Evolutionary conservation across 257 asterid species (phyloP).

Genomic region (Scutellaria baicalensis): DNA sequence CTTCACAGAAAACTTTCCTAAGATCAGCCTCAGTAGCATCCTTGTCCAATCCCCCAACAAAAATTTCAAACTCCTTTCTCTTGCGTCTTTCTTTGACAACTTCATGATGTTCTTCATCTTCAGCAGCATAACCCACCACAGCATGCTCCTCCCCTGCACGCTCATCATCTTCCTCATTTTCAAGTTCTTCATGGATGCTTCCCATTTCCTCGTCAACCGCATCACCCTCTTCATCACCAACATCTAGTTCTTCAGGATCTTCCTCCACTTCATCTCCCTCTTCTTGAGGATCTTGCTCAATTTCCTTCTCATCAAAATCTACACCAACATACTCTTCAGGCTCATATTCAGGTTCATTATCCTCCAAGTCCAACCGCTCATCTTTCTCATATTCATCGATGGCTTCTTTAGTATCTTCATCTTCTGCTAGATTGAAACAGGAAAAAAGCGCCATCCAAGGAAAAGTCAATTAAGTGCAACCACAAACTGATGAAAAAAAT

Average conservation of each 20-base stretch:
- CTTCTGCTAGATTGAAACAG: constrained; percentile 50
- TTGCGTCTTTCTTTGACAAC: constrained; percentile 82
- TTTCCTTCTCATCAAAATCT: constrained; percentile 87
- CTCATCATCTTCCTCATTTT: constrained; percentile 60
- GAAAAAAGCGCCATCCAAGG: constrained; percentile 22
- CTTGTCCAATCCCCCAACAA: constrained; percentile 98
- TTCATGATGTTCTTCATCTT: constrained; percentile 86
- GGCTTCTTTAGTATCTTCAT: constrained; percentile 48
- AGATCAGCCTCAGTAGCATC: constrained; percentile 95
- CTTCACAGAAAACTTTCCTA: constrained; percentile 71
- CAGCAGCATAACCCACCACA: constrained; percentile 63
- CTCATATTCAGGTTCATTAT: constrained; percentile 92
- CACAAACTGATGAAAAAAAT: constrained; percentile 12
- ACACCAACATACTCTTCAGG: constrained; percentile 79
- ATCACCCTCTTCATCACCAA: constrained; percentile 61
- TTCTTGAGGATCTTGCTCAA: constrained; percentile 63
- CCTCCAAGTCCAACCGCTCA: constrained; percentile 91
- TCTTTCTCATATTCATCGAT: constrained; percentile 77
- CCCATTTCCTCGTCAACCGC: constrained; percentile 59
- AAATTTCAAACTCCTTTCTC: constrained; percentile 91
- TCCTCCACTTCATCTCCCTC: constrained; percentile 56
- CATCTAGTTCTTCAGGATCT: constrained; percentile 56
- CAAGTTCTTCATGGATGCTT: constrained; percentile 57
- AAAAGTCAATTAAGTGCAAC: constrained; percentile 23
- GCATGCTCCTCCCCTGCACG: constrained; percentile 46